Evolutionary conservation across 371 early-diverging fungal genomes (phyloP).

Genomic region (Sanchytrium tribonematis): DNA sequence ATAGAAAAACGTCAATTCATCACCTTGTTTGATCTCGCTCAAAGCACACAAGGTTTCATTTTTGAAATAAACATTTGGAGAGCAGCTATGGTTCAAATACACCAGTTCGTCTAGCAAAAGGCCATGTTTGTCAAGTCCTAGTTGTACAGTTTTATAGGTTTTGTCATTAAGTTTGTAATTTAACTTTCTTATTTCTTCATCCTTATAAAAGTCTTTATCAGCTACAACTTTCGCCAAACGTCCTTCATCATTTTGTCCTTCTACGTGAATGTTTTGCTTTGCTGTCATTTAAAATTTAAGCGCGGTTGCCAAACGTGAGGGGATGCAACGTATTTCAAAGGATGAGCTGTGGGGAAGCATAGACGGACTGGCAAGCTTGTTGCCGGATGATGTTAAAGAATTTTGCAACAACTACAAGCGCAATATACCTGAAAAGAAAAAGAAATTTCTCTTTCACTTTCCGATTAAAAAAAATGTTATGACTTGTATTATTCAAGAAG

Average conservation of each 20-base stretch:
- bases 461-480: neutral
- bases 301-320: too few relatives aligned
- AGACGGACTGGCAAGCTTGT: neutral
- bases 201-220: neutral
- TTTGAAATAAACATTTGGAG: slow-evolving; percentile 30
- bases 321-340: neutral
- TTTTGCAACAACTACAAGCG: neutral
- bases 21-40: slow-evolving; percentile 23
- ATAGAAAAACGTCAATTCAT: slow-evolving; percentile 49
- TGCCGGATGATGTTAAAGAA: neutral
- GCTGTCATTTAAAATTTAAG: too few relatives aligned
- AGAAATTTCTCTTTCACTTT: neutral
- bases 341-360: neutral
- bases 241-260: neutral
- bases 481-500: neutral
- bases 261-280: neutral
- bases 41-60: slow-evolving; percentile 22
- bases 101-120: neutral
- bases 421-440: neutral
- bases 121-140: neutral
- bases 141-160: neutral
- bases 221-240: neutral
- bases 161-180: neutral
- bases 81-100: slow-evolving; percentile 17
- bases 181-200: neutral